A percentile compares a stretch with the other conserved stretches of the same genome.
phyloP scores from a whole-genome alignment of 768 basidiomycete genomes.

The Termitomyces sp. region DNA sequence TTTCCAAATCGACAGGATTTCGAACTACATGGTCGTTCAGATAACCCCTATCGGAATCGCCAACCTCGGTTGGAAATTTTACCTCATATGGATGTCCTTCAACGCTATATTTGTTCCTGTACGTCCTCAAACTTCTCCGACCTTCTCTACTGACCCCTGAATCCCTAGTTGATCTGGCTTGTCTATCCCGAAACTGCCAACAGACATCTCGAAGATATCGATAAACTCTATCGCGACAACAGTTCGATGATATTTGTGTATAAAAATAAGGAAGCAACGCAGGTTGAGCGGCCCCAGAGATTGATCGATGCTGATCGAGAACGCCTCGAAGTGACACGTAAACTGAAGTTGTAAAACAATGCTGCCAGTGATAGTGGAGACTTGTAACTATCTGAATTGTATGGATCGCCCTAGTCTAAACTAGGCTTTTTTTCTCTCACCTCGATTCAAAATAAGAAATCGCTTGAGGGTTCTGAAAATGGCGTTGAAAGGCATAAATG shows the following conservation, averaged over 20 bases:
- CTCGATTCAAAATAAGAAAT: background rate
- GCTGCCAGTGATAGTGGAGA: background rate
- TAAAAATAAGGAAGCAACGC: slow-evolving; percentile 39
- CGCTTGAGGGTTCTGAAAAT: background rate
- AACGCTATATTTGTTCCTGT: slow-evolving; percentile 49
- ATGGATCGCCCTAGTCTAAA: background rate
- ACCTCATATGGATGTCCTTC: slow-evolving; percentile 47
- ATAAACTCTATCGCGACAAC: slow-evolving; percentile 44
- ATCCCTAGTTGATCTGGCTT: slow-evolving; percentile 37
- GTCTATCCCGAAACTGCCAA: slow-evolving; percentile 51
- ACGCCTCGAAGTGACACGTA: slow-evolving; percentile 15
- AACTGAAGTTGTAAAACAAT: background rate
- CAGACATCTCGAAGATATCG: slow-evolving; percentile 48
- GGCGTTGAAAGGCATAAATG: background rate
- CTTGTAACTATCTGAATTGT: background rate
- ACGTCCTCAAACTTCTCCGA: slow-evolving; percentile 13
- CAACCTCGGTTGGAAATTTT: slow-evolving; percentile 46
- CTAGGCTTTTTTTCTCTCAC: background rate
- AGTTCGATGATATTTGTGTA: slow-evolving; percentile 39
- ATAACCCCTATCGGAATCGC: slow-evolving; percentile 46
- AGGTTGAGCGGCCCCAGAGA: slow-evolving; percentile 39
- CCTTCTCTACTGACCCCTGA: background rate
- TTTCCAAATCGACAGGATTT: slow-evolving; percentile 31
- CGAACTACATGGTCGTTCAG: slow-evolving; percentile 50
- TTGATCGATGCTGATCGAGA: slow-evolving; percentile 38